These are phyloP conservation scores for Bacterosira constricta DNA, from an alignment of 108 stramenopile species.

Conservation along the genomic window DNA sequence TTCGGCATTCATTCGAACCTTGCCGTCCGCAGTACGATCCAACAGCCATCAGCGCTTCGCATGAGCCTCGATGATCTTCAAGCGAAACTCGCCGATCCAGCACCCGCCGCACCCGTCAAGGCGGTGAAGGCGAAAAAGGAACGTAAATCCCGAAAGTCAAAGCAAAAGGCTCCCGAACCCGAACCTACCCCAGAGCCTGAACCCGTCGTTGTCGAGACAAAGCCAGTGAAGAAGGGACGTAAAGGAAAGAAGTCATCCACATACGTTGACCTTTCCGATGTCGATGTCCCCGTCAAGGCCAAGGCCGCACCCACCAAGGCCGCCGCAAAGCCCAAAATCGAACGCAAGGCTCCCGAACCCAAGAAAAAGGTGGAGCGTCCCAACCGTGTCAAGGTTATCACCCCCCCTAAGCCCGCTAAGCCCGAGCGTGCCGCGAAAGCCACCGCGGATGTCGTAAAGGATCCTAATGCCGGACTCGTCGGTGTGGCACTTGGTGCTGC, in stretches of 20 bases:
- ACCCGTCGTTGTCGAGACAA: not conserved
- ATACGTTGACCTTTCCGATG: constrained; percentile 29
- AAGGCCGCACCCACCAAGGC: constrained; percentile 36
- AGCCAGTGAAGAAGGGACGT: constrained; percentile 13
- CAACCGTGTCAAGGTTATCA: constrained; percentile 11
- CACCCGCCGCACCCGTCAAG: constrained; percentile 29
- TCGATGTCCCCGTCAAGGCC: constrained; percentile 36
- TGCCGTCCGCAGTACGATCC: constrained; percentile 38
- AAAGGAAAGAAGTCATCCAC: constrained; percentile 1
- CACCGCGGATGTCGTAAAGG: constrained; percentile 23
- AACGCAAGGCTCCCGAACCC: constrained; percentile 4
- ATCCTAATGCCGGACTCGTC: constrained; percentile 60
- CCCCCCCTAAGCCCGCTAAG: constrained; percentile 26
- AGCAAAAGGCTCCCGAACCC: constrained; percentile 47
- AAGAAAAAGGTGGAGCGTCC: constrained; percentile 2
- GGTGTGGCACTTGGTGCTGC: constrained; percentile 85
- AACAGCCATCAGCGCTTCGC: constrained; percentile 20
- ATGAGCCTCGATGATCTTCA: constrained; percentile 54
- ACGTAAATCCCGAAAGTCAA: constrained; percentile 22
- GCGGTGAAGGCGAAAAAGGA: constrained; percentile 8
- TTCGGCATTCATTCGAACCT: constrained; percentile 52
- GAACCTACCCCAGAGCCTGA: constrained; percentile 28
- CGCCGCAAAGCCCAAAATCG: constrained; percentile 34
- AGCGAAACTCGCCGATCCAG: constrained; percentile 37
- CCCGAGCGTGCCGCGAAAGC: too few relatives aligned